Evolutionary conservation across 2,329 filamentous ascomycete species (phyloP).

Genomic region (Thermothelomyces thermophilus): DNA sequence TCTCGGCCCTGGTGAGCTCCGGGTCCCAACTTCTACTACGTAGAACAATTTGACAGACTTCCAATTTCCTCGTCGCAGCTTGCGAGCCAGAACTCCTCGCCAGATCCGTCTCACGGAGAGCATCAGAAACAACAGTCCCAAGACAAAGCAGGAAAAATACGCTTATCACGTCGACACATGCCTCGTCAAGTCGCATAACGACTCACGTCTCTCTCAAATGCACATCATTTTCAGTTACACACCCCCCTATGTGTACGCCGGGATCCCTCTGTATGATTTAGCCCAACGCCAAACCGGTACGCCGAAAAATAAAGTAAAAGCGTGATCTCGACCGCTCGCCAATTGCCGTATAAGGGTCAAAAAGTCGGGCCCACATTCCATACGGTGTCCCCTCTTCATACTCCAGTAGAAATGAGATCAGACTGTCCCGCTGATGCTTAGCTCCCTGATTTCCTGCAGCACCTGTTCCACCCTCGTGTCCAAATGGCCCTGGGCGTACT

Average conservation of each 20-base stretch:
- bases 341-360: background rate
- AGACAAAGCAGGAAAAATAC: no score
- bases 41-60: no score
- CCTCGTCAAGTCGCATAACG: background rate
- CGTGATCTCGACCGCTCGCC: no score
- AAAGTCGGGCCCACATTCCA: background rate
- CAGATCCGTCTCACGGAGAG: no score
- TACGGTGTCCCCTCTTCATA: background rate
- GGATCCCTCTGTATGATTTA: slow-evolving; percentile 8
- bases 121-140: background rate
- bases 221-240: background rate
- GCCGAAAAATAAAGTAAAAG: slow-evolving; percentile 5
- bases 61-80: no score
- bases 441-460: slow-evolving; percentile 88
- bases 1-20: background rate
- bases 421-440: slow-evolving; percentile 79
- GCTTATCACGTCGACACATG: background rate
- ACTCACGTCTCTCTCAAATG: background rate
- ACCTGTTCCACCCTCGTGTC: slow-evolving; percentile 92
- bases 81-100: no score
- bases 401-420: slow-evolving; percentile 26
- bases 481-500: slow-evolving; percentile 89
- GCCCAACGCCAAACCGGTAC: slow-evolving; percentile 14
- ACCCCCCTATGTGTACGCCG: background rate
- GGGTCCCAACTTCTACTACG: no score